phyloP scores from a whole-genome alignment of 2,329 filamentous ascomycete species.

The Aspergillus clavatus region DNA sequence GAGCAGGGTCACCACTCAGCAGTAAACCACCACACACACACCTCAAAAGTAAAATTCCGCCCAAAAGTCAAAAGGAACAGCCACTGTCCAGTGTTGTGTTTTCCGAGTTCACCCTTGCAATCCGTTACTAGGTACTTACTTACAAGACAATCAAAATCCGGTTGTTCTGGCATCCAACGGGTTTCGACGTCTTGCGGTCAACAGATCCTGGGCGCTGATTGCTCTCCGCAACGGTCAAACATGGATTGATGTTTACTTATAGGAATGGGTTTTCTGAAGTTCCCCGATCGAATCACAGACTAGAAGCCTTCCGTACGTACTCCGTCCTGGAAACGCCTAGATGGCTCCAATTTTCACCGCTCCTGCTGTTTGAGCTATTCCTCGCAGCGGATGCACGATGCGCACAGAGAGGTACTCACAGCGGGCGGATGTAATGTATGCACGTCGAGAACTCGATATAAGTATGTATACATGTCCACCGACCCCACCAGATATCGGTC shows the following conservation, averaged over 20 bases:
- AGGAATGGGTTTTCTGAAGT: no score
- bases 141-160: neutral
- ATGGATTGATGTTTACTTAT: no score
- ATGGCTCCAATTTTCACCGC: constrained; percentile 6
- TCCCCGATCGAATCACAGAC: neutral
- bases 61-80: no score
- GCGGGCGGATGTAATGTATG: constrained; percentile 8
- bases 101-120: no score
- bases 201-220: neutral
- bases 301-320: no score
- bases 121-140: no score
- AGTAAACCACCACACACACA: no score
- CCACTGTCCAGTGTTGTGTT: neutral
- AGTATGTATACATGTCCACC: no score
- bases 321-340: no score
- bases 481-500: neutral
- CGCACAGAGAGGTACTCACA: constrained; percentile 3
- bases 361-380: constrained; percentile 10
- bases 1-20: no score
- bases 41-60: no score
- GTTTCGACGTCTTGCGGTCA: neutral
- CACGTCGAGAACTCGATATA: no score
- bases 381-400: constrained; percentile 4
- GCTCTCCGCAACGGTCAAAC: neutral
- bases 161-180: neutral